Percentiles rank a stretch among this genome's conserved stretches.
Evolutionary conservation across 495 filamentous ascomycete genomes (phyloP).

Genomic region (Podospora pseudoanserina): DNA sequence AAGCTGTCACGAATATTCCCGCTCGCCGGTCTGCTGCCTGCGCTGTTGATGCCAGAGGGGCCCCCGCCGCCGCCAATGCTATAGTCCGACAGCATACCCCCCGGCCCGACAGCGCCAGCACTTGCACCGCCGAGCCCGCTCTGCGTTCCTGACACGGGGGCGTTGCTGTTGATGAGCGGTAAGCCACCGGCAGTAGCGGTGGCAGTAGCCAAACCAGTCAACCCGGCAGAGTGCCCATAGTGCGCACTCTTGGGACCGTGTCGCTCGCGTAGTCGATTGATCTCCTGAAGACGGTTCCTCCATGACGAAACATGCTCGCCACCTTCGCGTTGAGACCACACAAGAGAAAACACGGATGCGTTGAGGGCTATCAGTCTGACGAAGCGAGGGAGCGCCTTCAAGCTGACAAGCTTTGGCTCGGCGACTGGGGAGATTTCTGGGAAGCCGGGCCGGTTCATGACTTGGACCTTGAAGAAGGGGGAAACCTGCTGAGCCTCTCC

Average conservation of each 20-base stretch:
- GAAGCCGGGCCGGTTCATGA: conserved; percentile 79
- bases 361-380: conserved; percentile 89
- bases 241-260: conserved; percentile 40
- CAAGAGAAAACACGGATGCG: conserved; percentile 85
- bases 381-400: conserved; percentile 74
- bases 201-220: conserved; percentile 24
- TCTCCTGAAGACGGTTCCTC: conserved; percentile 80
- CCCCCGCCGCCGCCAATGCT: conserved; percentile 11
- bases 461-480: conserved; percentile 79
- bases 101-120: neutral
- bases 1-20: conserved; percentile 48
- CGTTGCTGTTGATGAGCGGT: neutral
- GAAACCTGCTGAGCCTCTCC: conserved; percentile 32
- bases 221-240: conserved; percentile 20
- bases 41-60: neutral
- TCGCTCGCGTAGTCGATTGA: conserved; percentile 73
- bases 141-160: neutral
- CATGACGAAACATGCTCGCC: conserved; percentile 86
- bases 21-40: conserved; percentile 32
- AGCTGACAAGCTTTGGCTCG: conserved; percentile 79
- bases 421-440: conserved; percentile 86
- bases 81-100: neutral
- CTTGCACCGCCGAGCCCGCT: neutral
- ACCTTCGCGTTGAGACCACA: conserved; percentile 69
- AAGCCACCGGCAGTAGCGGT: conserved; percentile 15